Evolutionary conservation across 129 eudicot genomes (phyloP), one percentile per base, ranked within the genome.

Genomic region (Lonicera japonica): DNA sequence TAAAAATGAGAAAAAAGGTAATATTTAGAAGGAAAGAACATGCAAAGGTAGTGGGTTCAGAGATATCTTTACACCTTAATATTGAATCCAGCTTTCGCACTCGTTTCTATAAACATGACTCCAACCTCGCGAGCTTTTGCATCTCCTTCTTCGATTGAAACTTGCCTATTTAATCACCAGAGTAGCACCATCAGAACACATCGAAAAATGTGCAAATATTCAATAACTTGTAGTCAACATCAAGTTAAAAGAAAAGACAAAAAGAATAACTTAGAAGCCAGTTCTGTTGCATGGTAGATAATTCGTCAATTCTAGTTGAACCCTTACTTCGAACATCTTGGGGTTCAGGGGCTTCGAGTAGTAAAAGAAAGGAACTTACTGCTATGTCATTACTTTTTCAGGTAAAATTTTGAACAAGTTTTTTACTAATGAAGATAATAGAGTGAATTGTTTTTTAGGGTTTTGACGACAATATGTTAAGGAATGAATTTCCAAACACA

Each of bases 81-180:
- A 58, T 90, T 86, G 63, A 90, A 90, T 39, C 89, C 95, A 36
- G 86, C 92, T 79, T 86, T 90, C 22, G 89, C 95, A 71, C 95
- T 86, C 23, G 97, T 86, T 73, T 90, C 95, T 45, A 83, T 73
- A 67, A 86, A 90, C 83, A 89, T 89, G 63, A 86, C 71, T 19
- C 95, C 88, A 48, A 41, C 23, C 56, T 89, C 88, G 46, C 86
- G 88, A 64, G 90, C 83, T 76, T 73, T 82, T 3, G 25, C 63
- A 25, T 88, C 85, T 72, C 88, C 96, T 71, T 85, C 95, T 75
- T 89, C 95, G 21, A 75, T 82, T 51, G 96, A 85, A 66, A 89
- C 96, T 80, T 89, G 95, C 83, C 95, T 85, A 67, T 70, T 63
- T 34, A 53, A 51, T 45, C 60, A 67, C 70, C 19, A 70, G 59